Percentiles rank a stretch among this genome's conserved stretches.
These are phyloP conservation scores for Drechslerella coelobrocha DNA, from an alignment of 2,329 filamentous ascomycete genomes.

Conservation along the genomic window DNA sequence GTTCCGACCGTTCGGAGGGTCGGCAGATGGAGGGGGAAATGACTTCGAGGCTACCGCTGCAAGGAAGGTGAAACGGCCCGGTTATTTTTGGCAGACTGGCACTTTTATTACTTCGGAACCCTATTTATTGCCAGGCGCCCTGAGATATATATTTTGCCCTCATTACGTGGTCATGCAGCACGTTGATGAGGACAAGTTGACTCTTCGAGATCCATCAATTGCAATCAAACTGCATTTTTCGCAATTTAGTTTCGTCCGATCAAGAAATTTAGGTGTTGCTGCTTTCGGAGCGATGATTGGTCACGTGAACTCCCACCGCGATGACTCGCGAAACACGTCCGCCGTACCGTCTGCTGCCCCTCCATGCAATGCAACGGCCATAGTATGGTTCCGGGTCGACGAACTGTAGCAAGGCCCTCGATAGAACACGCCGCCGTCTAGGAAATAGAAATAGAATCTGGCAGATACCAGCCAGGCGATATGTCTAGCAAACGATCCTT, in stretches of 20 bases:
- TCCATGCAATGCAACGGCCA: background rate
- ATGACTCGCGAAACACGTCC: conserved; percentile 3
- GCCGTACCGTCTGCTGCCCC: background rate
- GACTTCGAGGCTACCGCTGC: too few relatives aligned
- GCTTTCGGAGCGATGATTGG: background rate
- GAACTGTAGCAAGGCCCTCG: too few relatives aligned
- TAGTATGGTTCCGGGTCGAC: background rate
- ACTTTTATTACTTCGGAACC: too few relatives aligned
- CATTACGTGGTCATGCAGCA: background rate
- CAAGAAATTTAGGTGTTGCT: background rate
- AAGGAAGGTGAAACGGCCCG: background rate
- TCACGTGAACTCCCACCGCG: conserved; percentile 3
- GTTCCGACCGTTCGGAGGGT: background rate
- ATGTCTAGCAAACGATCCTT: conserved; percentile 4
- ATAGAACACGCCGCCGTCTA: too few relatives aligned
- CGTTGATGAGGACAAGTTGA: background rate
- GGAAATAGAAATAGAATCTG: too few relatives aligned
- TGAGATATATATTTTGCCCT: background rate
- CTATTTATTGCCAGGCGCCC: background rate
- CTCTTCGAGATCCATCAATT: background rate
- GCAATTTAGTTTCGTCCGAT: background rate
- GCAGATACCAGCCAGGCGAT: background rate
- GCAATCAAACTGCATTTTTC: too few relatives aligned
- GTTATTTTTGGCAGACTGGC: conserved; percentile 10
- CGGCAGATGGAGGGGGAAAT: background rate